A percentile compares a stretch with the other conserved stretches of the same genome.
These are phyloP conservation scores for Coprinopsis sp. DNA, from an alignment of 768 basidiomycete genomes.

Conservation along the genomic window DNA sequence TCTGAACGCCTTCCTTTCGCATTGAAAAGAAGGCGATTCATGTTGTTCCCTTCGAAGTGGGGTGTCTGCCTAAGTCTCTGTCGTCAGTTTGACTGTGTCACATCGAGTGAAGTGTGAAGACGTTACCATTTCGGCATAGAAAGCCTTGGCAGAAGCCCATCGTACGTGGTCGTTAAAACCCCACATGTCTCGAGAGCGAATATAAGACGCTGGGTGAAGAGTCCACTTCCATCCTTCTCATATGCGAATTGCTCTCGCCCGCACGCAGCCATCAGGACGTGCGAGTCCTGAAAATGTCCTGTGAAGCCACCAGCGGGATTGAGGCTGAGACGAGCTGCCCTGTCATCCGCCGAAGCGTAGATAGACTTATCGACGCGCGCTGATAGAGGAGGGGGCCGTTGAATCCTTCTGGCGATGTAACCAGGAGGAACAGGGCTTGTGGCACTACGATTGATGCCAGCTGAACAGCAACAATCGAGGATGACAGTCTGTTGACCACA, in stretches of 20 bases:
- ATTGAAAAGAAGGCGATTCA: constrained; percentile 30
- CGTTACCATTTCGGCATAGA: constrained; percentile 24
- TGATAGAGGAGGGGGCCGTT: constrained; percentile 22
- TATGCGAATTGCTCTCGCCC: constrained; percentile 29
- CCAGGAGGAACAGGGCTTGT: constrained; percentile 10
- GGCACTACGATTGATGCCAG: constrained; percentile 27
- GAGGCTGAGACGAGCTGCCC: constrained; percentile 15
- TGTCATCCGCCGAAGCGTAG: constrained; percentile 14
- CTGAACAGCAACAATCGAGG: constrained; percentile 44
- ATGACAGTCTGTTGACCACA: constrained; percentile 34
- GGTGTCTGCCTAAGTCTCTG: constrained; percentile 35
- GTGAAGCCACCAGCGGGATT: constrained; percentile 16
- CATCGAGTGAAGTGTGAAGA: neutral
- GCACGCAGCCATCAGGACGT: constrained; percentile 42
- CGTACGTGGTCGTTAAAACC: constrained; percentile 26
- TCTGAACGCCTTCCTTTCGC: constrained; percentile 23
- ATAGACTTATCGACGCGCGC: constrained; percentile 20
- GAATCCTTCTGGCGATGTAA: constrained; percentile 21
- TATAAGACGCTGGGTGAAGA: constrained; percentile 29
- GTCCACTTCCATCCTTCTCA: constrained; percentile 24
- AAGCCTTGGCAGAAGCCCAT: constrained; percentile 27
- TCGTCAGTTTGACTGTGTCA: neutral
- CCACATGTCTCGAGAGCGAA: constrained; percentile 18
- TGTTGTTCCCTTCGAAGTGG: constrained; percentile 29
- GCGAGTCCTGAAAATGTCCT: constrained; percentile 28